Percentiles rank a stretch among this genome's conserved stretches.
Conservation (phyloP, 495 filamentous ascomycete species). For the Haplographium delicatum region DNA sequence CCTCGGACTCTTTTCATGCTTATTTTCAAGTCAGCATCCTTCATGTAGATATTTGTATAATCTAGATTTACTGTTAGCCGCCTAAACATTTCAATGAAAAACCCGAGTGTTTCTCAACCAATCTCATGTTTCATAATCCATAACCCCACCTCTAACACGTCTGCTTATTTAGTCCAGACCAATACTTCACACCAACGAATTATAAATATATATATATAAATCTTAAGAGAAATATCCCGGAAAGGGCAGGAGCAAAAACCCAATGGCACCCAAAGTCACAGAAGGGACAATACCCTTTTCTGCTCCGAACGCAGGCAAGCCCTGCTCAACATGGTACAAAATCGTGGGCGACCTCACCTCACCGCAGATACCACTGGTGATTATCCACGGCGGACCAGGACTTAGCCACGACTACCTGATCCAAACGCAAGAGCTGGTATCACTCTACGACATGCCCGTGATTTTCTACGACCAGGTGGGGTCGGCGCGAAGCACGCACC, state of each 20-base stretch:
- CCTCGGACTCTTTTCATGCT: too few relatives aligned
- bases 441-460: constrained; percentile 28
- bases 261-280: background rate
- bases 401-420: constrained; percentile 32
- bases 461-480: constrained; percentile 52
- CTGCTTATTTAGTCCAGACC: too few relatives aligned
- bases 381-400: constrained; percentile 39
- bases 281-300: constrained; percentile 24
- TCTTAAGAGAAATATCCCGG: too few relatives aligned
- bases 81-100: too few relatives aligned
- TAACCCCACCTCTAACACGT: too few relatives aligned
- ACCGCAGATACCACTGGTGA: constrained; percentile 28
- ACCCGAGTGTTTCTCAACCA: too few relatives aligned
- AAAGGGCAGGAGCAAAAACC: background rate
- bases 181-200: too few relatives aligned
- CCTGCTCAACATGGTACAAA: constrained; percentile 43
- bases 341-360: constrained; percentile 31
- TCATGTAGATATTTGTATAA: too few relatives aligned
- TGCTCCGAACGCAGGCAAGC: constrained; percentile 31
- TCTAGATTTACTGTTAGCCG: too few relatives aligned
- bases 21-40: too few relatives aligned
- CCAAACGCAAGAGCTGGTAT: constrained; percentile 27
- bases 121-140: too few relatives aligned
- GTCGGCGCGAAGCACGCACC: constrained; percentile 40
- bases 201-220: too few relatives aligned